These are phyloP conservation scores for Fusarium metavorans DNA, from an alignment of 2,329 filamentous ascomycete genomes.

Conservation along the genomic window DNA sequence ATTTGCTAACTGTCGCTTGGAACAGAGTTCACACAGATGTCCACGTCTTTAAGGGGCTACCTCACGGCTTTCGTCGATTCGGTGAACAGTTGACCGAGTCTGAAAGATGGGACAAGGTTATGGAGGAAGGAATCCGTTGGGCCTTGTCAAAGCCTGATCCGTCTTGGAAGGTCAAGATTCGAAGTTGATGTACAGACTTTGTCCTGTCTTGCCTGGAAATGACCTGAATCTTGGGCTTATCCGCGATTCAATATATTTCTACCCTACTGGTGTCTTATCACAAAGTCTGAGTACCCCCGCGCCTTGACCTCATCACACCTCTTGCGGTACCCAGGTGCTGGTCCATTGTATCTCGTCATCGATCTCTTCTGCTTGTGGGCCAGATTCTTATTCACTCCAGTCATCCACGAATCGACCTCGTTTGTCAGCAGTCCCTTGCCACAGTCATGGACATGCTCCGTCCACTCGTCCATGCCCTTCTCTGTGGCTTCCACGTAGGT, in stretches of 20 bases:
- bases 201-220: not conserved
- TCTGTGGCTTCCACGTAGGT: constrained; percentile 55
- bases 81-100: not conserved
- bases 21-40: not conserved
- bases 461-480: constrained; percentile 56
- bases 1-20: not conserved
- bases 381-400: constrained; percentile 65
- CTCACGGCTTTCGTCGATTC: constrained; percentile 1
- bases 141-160: constrained; percentile 48
- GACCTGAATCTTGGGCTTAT: not conserved
- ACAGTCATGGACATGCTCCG: constrained; percentile 61
- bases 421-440: constrained; percentile 56
- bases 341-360: constrained; percentile 60
- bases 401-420: constrained; percentile 64
- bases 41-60: not conserved
- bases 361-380: constrained; percentile 58
- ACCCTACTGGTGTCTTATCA: constrained; percentile 2
- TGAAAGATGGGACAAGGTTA: constrained; percentile 1
- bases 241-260: not conserved
- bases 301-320: constrained; percentile 50
- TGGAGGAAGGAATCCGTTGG: not conserved
- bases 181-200: not conserved
- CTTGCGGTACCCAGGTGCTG: constrained; percentile 57
- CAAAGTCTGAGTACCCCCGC: constrained; percentile 37
- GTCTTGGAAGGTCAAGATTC: constrained; percentile 19